A percentile compares a stretch with the other conserved stretches of the same genome.
Conservation (phyloP, 805 yeast species). For the Yamadazyma akitaensis region DNA sequence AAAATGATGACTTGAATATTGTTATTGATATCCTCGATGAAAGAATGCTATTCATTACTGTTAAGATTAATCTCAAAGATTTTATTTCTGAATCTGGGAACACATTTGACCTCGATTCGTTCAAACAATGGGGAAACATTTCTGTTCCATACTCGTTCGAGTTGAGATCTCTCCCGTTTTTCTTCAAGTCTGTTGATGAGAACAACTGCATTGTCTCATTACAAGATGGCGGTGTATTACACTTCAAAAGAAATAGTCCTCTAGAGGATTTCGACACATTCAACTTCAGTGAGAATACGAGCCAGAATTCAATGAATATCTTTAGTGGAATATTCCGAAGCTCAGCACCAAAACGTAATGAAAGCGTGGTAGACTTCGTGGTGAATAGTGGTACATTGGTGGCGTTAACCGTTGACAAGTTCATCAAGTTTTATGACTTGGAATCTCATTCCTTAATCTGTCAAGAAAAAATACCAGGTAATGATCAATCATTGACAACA, state of each 20-base stretch:
- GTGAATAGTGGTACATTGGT: constrained; percentile 35
- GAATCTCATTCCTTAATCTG: constrained; percentile 19
- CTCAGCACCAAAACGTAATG: constrained; percentile 23
- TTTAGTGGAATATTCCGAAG: constrained; percentile 18
- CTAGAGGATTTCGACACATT: constrained; percentile 38
- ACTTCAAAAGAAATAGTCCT: constrained; percentile 42
- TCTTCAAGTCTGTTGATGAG: constrained; percentile 40
- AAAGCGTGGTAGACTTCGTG: constrained; percentile 42
- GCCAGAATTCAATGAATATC: constrained; percentile 31
- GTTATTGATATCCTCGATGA: constrained; percentile 55
- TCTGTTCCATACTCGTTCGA: constrained; percentile 63
- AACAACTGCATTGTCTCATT: constrained; percentile 54
- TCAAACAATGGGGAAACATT: constrained; percentile 61
- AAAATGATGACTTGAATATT: constrained; percentile 20
- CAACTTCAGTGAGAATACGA: constrained; percentile 49
- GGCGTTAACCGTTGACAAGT: constrained; percentile 54
- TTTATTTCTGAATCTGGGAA: constrained; percentile 31
- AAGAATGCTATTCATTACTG: constrained; percentile 49
- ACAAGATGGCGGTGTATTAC: constrained; percentile 75
- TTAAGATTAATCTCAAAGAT: constrained; percentile 40
- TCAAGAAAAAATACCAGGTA: background rate
- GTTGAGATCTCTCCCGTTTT: constrained; percentile 31
- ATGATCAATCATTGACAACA: constrained; percentile 23
- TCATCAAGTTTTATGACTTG: constrained; percentile 60
- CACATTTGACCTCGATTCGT: constrained; percentile 25